Base-by-base conservation (phyloP, 2,329 filamentous ascomycete species). In the Colletotrichum tropicale region DNA sequence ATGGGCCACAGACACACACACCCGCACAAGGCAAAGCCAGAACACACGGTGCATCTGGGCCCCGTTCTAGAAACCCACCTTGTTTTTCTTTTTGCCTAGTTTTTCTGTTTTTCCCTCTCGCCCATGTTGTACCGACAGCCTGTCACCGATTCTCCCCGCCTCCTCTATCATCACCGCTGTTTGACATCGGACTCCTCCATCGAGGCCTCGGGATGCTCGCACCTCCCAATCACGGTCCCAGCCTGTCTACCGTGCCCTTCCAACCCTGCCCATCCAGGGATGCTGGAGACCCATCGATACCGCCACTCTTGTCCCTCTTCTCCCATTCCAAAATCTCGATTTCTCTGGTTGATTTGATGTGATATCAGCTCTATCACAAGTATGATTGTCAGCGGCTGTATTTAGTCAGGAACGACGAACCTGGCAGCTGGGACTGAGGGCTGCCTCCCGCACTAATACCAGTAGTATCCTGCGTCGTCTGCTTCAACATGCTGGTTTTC, bases 111-210 rank as follows among this genome's bases (percentile, higher is more conserved):
- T 34, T 72, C 48, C 26, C 28, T 73, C 32, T 48, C 58, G 43
- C 30, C 24, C 38, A 38, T 36, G 62, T 60, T 64, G 73, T 70
- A 48, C 69, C 73, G 56, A 32, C 56, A 60, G 55, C 61, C 62
- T 67, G 73, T 75, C 69, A 75, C 68, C 69, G 30, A 67, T 58
- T 71, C 56, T 43, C 36, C 62, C 38, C 43, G 73, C 72, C 67
- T 36, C 67, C 26, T 64, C 70, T 52, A 52, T 52, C 74, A 76
- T 74, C 74, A 76, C 74, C 74, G 74, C 74, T 74, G 70, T 36
- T 74, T 76, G 43, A 26, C 21, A 60, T 65, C 43, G 62, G 62
- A 26, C 43, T 36, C 71, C 56, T 18, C 21, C 55, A 58, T 71
- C n/a, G 68, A 61, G 48, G 34, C 67, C 68, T 71, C 61, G 48